Evolutionary conservation across 1,139 yeast species (phyloP).

Genomic region (Petasospora rhodanensis): DNA sequence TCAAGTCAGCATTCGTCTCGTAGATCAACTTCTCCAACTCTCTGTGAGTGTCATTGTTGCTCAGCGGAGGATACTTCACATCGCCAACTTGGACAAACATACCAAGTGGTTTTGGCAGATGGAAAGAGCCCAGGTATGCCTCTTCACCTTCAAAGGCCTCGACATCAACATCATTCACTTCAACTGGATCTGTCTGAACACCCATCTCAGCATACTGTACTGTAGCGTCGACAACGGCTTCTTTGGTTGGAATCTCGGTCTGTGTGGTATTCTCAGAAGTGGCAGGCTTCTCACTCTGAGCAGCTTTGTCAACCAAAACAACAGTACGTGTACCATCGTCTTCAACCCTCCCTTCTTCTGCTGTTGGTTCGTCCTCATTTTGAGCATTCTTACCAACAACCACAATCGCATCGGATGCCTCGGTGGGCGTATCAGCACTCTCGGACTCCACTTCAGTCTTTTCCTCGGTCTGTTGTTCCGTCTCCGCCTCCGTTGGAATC

Average conservation of each 20-base stretch:
- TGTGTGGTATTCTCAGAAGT: constrained; percentile 7
- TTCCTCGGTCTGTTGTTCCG: no score
- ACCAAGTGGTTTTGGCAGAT: constrained; percentile 27
- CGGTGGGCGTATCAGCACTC: no score
- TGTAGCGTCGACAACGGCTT: constrained; percentile 14
- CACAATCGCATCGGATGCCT: no score
- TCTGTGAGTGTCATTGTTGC: constrained; percentile 24
- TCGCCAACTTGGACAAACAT: constrained; percentile 25
- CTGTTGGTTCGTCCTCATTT: background rate
- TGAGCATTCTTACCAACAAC: background rate
- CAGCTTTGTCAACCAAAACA: background rate
- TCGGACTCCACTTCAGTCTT: no score
- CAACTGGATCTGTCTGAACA: constrained; percentile 27
- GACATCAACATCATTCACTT: constrained; percentile 17
- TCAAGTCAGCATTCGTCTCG: constrained; percentile 37
- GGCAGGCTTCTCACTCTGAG: background rate
- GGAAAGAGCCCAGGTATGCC: constrained; percentile 27
- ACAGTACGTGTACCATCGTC: no score
- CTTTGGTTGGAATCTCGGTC: no score
- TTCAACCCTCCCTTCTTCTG: no score
- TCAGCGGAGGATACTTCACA: constrained; percentile 29
- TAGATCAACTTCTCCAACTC: constrained; percentile 36
- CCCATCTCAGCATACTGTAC: constrained; percentile 1
- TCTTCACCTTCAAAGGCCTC: constrained; percentile 38
- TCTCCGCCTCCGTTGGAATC: no score